phyloP scores from a whole-genome alignment of 345 rosid species.

The Lumnitzera littorea region DNA sequence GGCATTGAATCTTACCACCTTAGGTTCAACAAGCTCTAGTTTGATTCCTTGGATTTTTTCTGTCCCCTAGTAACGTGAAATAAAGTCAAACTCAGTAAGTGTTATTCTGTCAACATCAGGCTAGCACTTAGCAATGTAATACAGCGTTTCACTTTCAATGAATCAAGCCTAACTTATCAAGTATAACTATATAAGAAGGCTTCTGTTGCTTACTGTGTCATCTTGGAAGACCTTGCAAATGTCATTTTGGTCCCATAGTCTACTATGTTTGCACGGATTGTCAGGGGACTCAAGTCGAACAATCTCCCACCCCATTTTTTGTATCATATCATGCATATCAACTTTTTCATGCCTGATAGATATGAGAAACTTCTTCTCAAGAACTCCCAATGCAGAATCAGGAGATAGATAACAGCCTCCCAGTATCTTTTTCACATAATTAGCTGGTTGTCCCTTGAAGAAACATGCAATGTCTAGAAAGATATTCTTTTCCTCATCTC shows the following conservation, averaged over 20 bases:
- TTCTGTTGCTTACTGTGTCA: not conserved
- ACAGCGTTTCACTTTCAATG: too few species aligned
- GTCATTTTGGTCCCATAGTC: not conserved
- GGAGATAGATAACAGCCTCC: not conserved
- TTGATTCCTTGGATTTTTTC: not conserved
- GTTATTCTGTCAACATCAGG: too few species aligned
- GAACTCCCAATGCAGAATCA: not conserved
- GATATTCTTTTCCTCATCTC: not conserved
- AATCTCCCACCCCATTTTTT: not conserved
- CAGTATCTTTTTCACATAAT: not conserved
- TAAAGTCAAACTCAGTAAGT: too few species aligned
- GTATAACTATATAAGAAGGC: too few species aligned
- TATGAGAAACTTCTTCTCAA: not conserved
- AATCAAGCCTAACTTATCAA: too few species aligned
- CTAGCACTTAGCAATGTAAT: too few species aligned
- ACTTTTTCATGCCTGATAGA: not conserved
- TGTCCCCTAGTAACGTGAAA: not conserved
- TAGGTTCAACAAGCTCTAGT: slow-evolving; percentile 1
- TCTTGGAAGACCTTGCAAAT: too few species aligned
- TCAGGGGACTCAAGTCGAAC: not conserved
- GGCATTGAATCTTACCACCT: slow-evolving; percentile 2
- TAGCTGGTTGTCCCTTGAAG: not conserved
- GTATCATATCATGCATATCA: not conserved
- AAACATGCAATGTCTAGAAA: slow-evolving; percentile 6
- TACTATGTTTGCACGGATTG: not conserved